Evolutionary conservation across 352 stramenopile genomes (phyloP).

Genomic region (Thalassiosira pacifica): DNA sequence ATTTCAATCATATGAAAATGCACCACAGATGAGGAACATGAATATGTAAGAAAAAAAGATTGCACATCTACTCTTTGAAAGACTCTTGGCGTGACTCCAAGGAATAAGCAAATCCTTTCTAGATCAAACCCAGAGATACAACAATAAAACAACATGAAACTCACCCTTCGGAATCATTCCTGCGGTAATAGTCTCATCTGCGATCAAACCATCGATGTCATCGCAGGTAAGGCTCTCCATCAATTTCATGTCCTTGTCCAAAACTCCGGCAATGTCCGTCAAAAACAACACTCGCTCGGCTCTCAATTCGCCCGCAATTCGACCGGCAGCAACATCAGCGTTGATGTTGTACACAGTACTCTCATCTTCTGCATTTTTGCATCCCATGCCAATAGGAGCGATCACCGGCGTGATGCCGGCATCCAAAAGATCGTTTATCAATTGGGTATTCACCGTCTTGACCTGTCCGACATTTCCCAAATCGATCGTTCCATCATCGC

Average conservation of each 20-base stretch:
- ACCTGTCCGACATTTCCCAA: constrained; percentile 89
- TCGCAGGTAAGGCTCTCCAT: constrained; percentile 76
- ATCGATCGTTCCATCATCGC: constrained; percentile 77
- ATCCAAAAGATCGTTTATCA: constrained; percentile 93
- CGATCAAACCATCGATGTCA: constrained; percentile 86
- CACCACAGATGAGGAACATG: no score
- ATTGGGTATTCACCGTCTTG: constrained; percentile 90
- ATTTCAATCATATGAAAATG: no score
- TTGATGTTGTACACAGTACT: constrained; percentile 89
- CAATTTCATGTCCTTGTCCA: constrained; percentile 89
- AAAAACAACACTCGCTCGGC: constrained; percentile 88
- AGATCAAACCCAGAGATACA: background rate
- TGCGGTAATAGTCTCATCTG: constrained; percentile 89
- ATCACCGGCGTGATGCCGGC: constrained; percentile 89
- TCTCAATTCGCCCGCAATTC: constrained; percentile 86
- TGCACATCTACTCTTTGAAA: constrained; percentile 82
- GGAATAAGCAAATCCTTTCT: constrained; percentile 23
- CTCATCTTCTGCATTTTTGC: constrained; percentile 73
- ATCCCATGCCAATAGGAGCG: constrained; percentile 88
- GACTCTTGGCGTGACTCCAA: constrained; percentile 20
- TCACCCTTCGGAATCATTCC: constrained; percentile 88
- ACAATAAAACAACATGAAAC: no score
- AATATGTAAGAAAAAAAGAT: no score
- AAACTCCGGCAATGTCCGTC: constrained; percentile 90
- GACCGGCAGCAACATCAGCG: constrained; percentile 89